Evolutionary conservation across 768 basidiomycete species (phyloP).

Genomic region (Tylopilus rubrobrunneus): DNA sequence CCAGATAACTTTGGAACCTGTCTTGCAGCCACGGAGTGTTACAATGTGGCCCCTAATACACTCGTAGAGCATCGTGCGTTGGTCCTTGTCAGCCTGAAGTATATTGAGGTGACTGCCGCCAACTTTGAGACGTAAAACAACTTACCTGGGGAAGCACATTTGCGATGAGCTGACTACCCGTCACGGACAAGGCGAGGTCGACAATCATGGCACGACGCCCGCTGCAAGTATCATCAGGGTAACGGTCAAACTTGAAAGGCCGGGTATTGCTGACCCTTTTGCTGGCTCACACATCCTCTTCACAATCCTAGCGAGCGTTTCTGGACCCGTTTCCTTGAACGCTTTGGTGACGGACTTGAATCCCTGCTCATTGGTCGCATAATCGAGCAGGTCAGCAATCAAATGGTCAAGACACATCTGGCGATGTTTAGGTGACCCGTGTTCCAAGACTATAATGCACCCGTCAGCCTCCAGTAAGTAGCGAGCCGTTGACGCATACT

Average conservation of each 20-base stretch:
- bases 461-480: slow-evolving; percentile 2
- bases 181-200: slow-evolving; percentile 77
- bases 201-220: slow-evolving; percentile 82
- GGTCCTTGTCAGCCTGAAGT: slow-evolving; percentile 77
- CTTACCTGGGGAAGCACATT: slow-evolving; percentile 73
- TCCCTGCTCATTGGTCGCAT: slow-evolving; percentile 81
- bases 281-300: slow-evolving; percentile 84
- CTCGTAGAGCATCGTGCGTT: slow-evolving; percentile 76
- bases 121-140: not conserved
- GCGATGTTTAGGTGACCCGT: slow-evolving; percentile 73
- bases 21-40: slow-evolving; percentile 86
- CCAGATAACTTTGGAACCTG: slow-evolving; percentile 91
- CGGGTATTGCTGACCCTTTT: slow-evolving; percentile 50
- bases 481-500: slow-evolving; percentile 45
- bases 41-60: slow-evolving; percentile 87
- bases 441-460: slow-evolving; percentile 63
- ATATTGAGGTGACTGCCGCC: slow-evolving; percentile 7
- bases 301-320: slow-evolving; percentile 69
- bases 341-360: slow-evolving; percentile 84
- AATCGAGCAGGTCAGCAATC: slow-evolving; percentile 71
- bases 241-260: not conserved
- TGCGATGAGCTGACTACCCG: slow-evolving; percentile 83
- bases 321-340: slow-evolving; percentile 78
- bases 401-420: slow-evolving; percentile 77
- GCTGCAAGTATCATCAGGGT: slow-evolving; percentile 32